Percentiles rank a stretch among this genome's conserved stretches.
Conservation (phyloP, 192 early-diverging fungal genomes). For the Podila horticola region DNA sequence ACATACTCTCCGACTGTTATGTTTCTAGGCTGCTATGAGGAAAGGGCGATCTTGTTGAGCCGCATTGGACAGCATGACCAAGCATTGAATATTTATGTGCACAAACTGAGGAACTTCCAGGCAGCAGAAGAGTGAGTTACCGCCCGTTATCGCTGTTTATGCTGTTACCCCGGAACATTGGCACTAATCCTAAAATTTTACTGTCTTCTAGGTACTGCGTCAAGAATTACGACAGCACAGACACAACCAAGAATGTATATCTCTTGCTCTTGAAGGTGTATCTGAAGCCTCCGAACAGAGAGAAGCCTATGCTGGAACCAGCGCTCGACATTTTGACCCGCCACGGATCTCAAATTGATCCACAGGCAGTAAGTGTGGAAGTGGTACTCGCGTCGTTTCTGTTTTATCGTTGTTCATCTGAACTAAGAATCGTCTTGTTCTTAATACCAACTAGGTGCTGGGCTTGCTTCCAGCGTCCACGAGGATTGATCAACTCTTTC, state of each 20-base stretch:
- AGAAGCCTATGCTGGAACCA: constrained; percentile 61
- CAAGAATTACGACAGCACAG: constrained; percentile 61
- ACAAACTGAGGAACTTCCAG: constrained; percentile 75
- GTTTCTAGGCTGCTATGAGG: constrained; percentile 76
- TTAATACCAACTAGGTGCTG: constrained; percentile 36
- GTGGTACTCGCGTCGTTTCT: too few relatives aligned
- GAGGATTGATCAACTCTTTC: constrained; percentile 55
- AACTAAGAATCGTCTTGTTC: neutral
- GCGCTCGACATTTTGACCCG: constrained; percentile 68
- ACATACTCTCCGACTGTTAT: neutral
- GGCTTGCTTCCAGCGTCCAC: constrained; percentile 53
- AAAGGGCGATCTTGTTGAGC: constrained; percentile 82
- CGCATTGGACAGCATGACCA: constrained; percentile 89
- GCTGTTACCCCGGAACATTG: too few relatives aligned
- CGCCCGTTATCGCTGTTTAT: neutral
- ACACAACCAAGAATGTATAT: constrained; percentile 67
- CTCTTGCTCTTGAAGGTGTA: constrained; percentile 72
- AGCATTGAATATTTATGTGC: constrained; percentile 84
- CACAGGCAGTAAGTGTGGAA: constrained; percentile 46
- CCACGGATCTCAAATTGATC: constrained; percentile 77
- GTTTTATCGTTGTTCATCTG: neutral
- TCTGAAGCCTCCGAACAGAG: constrained; percentile 57
- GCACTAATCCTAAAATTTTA: neutral
- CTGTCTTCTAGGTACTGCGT: constrained; percentile 69
- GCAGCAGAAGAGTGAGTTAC: constrained; percentile 72